Evolutionary conservation across 768 basidiomycete genomes (phyloP).

Genomic region (Collybiopsis luxurians): DNA sequence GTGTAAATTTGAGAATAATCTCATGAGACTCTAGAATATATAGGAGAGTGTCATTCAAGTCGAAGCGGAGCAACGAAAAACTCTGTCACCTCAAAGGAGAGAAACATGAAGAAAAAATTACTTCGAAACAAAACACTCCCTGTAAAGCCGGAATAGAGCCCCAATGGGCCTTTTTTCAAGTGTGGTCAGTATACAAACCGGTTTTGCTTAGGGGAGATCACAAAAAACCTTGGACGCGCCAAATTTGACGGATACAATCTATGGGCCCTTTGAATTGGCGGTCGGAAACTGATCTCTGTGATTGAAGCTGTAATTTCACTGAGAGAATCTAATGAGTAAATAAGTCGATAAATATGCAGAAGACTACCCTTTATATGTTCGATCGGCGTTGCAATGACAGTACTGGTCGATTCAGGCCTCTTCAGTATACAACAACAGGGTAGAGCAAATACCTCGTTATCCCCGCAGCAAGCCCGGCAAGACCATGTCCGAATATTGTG

Average conservation of each 20-base stretch:
- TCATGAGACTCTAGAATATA: slow-evolving; percentile 51
- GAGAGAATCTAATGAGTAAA: slow-evolving; percentile 7
- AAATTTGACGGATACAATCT: slow-evolving; percentile 63
- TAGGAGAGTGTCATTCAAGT: slow-evolving; percentile 16
- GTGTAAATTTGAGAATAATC: slow-evolving; percentile 38
- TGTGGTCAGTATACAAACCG: too few species aligned
- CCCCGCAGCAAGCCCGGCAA: slow-evolving; percentile 68
- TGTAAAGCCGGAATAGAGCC: slow-evolving; percentile 75
- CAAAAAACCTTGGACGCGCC: slow-evolving; percentile 38
- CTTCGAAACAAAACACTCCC: slow-evolving; percentile 71
- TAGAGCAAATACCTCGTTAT: slow-evolving; percentile 57
- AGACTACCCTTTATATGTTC: slow-evolving; percentile 69
- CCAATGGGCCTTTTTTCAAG: slow-evolving; percentile 40
- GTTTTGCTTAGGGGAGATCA: too few species aligned
- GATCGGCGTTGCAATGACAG: slow-evolving; percentile 71
- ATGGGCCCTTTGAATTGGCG: slow-evolving; percentile 64
- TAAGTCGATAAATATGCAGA: slow-evolving; percentile 6
- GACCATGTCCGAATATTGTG: slow-evolving; percentile 60
- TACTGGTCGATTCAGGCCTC: slow-evolving; percentile 33
- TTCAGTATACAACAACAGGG: slow-evolving; percentile 1
- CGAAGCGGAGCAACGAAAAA: slow-evolving; percentile 7
- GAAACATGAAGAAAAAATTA: slow-evolving; percentile 81
- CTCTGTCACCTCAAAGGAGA: slow-evolving; percentile 55
- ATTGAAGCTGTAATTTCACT: slow-evolving; percentile 72
- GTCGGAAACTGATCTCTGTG: slow-evolving; percentile 45